phyloP scores from a whole-genome alignment of 192 early-diverging fungal genomes.

The Fimicolochytrium jonesii region DNA sequence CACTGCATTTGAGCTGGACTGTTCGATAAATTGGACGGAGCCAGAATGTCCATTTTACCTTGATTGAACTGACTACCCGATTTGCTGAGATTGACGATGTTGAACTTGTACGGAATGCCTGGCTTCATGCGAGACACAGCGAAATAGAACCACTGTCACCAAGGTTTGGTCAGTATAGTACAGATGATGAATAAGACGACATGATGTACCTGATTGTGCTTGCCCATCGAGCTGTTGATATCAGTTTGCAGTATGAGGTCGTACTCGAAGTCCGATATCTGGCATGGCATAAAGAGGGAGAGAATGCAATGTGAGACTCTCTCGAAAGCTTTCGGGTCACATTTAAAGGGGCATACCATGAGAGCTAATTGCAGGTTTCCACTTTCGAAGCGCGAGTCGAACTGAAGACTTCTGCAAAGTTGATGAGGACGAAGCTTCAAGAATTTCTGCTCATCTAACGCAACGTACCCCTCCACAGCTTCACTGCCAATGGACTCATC shows the following conservation, averaged over 20 bases:
- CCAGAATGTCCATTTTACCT: too few relatives aligned
- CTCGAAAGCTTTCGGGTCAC: background rate
- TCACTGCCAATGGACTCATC: conserved; percentile 35
- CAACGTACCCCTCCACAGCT: background rate
- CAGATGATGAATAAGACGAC: conserved; percentile 7
- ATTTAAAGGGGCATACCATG: conserved; percentile 16
- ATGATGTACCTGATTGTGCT: conserved; percentile 52
- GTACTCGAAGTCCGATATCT: conserved; percentile 40
- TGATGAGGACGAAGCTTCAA: background rate
- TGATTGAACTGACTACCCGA: conserved; percentile 46
- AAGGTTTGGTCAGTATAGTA: too few relatives aligned
- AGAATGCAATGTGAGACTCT: background rate
- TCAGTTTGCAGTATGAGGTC: conserved; percentile 50
- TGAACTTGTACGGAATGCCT: conserved; percentile 42
- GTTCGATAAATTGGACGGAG: too few relatives aligned
- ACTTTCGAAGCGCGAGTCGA: conserved; percentile 54
- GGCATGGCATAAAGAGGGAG: too few relatives aligned
- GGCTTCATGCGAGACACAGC: conserved; percentile 33
- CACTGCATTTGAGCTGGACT: background rate
- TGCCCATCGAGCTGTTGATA: conserved; percentile 42
- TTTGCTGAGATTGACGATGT: conserved; percentile 55
- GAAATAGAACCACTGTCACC: conserved; percentile 60
- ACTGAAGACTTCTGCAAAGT: conserved; percentile 28
- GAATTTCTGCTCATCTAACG: background rate
- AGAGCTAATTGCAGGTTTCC: conserved; percentile 55